phyloP scores from a whole-genome alignment of 345 rosid genomes.

The Alliaria petiolata region DNA sequence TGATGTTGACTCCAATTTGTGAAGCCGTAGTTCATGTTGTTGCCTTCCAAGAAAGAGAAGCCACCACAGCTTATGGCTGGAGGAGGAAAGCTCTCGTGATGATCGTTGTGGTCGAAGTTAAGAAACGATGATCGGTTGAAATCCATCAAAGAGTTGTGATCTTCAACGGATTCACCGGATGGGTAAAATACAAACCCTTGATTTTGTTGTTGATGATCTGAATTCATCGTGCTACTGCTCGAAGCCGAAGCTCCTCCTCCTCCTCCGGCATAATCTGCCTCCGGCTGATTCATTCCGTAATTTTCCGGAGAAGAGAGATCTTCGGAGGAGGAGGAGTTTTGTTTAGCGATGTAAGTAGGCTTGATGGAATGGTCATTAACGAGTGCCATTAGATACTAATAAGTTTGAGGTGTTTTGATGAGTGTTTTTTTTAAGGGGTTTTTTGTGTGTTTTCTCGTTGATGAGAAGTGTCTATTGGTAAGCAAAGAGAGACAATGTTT shows the following conservation, averaged over 20 bases:
- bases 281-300: constrained; percentile 23
- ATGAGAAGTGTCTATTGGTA: constrained; percentile 21
- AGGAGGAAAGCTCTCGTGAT: constrained; percentile 28
- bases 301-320: constrained; percentile 43
- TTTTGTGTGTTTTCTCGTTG: not conserved
- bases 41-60: constrained; percentile 27
- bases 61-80: constrained; percentile 18
- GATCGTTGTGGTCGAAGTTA: constrained; percentile 53
- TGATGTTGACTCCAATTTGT: constrained; percentile 39
- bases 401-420: not conserved
- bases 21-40: constrained; percentile 28
- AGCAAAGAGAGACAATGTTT: constrained; percentile 29
- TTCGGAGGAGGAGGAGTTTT: constrained; percentile 29
- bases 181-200: constrained; percentile 39
- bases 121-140: constrained; percentile 74
- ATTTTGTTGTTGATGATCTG: constrained; percentile 30
- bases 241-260: constrained; percentile 41
- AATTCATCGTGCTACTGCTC: constrained; percentile 44
- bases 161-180: constrained; percentile 33
- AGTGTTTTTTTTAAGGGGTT: not conserved
- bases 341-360: constrained; percentile 22
- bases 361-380: constrained; percentile 35
- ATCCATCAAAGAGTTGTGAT: constrained; percentile 57
- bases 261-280: constrained; percentile 19
- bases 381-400: constrained; percentile 45